Evolutionary conservation across 805 yeast genomes (phyloP).

Genomic region (Candida vartiovaarae): DNA sequence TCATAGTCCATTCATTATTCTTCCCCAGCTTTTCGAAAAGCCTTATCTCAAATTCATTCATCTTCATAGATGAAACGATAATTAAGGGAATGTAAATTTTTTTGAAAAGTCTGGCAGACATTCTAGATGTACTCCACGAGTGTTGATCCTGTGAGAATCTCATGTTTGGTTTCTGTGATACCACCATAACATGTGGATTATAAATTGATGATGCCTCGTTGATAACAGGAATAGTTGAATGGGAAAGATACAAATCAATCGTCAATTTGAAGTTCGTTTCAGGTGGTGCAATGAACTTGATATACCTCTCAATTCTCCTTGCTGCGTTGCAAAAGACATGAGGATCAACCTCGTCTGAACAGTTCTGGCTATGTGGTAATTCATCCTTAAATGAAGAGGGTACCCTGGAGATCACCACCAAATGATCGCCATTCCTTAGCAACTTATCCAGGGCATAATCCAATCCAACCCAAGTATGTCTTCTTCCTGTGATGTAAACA

Average conservation of each 20-base stretch:
- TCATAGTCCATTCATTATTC: conserved; percentile 3
- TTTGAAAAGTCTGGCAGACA: conserved; percentile 59
- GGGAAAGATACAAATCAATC: conserved; percentile 55
- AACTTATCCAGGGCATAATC: conserved; percentile 59
- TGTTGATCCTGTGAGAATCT: conserved; percentile 37
- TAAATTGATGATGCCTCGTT: conserved; percentile 55
- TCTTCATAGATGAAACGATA: conserved; percentile 54
- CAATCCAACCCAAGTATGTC: conserved; percentile 76
- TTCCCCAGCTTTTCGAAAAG: conserved; percentile 30
- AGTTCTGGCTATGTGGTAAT: neutral
- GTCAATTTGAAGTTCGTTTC: conserved; percentile 39
- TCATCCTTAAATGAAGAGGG: conserved; percentile 13
- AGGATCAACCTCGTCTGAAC: neutral
- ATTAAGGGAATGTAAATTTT: conserved; percentile 61
- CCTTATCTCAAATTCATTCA: conserved; percentile 43
- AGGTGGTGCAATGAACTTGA: conserved; percentile 21
- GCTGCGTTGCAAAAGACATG: neutral
- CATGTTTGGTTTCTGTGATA: conserved; percentile 44
- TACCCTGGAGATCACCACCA: conserved; percentile 55
- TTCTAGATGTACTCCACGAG: conserved; percentile 54
- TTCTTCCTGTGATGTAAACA: conserved; percentile 62
- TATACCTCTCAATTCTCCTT: conserved; percentile 29
- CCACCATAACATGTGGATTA: conserved; percentile 50
- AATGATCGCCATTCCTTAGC: conserved; percentile 57
- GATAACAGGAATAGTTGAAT: conserved; percentile 43